Evolutionary conservation across 2,329 filamentous ascomycete species (phyloP), one percentile per base, ranked within the genome.

Genomic region (Graphilbum fragrans): DNA sequence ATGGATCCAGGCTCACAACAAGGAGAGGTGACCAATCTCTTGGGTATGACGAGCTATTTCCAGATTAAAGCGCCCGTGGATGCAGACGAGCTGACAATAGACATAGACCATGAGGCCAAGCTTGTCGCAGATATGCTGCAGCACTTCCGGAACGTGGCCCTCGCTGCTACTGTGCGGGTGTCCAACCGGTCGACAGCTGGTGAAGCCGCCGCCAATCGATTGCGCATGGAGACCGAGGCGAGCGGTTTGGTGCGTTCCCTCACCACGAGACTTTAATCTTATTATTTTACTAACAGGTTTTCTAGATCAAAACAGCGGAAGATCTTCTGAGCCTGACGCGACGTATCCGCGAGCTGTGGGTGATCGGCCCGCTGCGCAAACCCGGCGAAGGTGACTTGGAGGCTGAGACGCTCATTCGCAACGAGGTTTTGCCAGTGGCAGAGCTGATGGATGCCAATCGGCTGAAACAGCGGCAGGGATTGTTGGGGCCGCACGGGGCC

Each of bases 341-440:
- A 31, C 63, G 66, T 46, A 58, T 73, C 43, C 68, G 70, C 47
- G 62, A 66, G 41, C 56, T 72, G 20, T 71, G 67, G 67, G 58
- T 70, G 11, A 60, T 64, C 42, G 69, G 69, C 2, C 62, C 67
- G 1, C 54, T 72, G 20, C 59, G 60, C 42, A 58, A 55, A 36
- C 59, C 65, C 4, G 64, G 62, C 35, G 62, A 67, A 38, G 63
- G 63, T 31, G 60, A 63, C 39, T 55, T 52, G 35, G 56, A 61
- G 47, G 57, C 56, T 21, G 56, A 58, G 42, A 48, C 59, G 35
- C 45, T 36, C 14, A 56, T 59, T 38, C 59, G 60, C 35, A 47
- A 47, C 9, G 57, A 60, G 42, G 64, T 67, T 25, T 52, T 55
- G 29, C 47, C 49, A 4, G 58, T 69, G 38, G 53, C 60, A 3